Evolutionary conservation across 83 land plant genomes (phyloP).

Genomic region (Picea engelmannii): DNA sequence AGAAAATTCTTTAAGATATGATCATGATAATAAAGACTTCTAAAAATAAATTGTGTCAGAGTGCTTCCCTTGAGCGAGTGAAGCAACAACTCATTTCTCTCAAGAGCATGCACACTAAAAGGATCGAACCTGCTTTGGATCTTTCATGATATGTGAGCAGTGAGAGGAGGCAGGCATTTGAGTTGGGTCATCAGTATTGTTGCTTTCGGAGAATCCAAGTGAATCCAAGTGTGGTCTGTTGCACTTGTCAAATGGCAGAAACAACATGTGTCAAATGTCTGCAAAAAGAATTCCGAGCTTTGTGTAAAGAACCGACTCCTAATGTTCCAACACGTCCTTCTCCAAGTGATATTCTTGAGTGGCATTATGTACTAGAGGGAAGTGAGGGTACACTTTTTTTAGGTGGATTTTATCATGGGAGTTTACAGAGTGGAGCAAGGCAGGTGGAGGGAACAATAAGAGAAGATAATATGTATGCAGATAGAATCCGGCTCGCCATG

Average conservation of each 20-base stretch:
- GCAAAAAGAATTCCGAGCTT: conserved; percentile 86
- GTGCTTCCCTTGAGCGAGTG: too few species aligned
- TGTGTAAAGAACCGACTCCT: conserved; percentile 95
- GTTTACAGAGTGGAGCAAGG: too few species aligned
- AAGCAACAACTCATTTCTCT: too few species aligned
- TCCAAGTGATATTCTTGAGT: conserved; percentile 84
- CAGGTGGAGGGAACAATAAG: too few species aligned
- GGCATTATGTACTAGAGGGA: conserved; percentile 99
- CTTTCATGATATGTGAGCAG: background rate
- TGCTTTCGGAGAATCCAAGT: background rate
- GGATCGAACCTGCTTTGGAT: too few species aligned
- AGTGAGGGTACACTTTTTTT: conserved; percentile 91
- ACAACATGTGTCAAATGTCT: conserved; percentile 89
- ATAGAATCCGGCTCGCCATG: too few species aligned
- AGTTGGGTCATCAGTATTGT: background rate
- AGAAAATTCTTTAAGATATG: too few species aligned
- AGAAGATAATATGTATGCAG: too few species aligned
- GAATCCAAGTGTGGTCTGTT: background rate
- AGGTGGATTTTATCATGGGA: too few species aligned
- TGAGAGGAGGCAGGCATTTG: background rate
- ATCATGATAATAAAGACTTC: too few species aligned
- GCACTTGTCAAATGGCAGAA: conserved; percentile 58
- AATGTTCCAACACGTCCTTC: conserved; percentile 87
- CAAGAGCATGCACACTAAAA: too few species aligned
- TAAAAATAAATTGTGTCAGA: too few species aligned